These are phyloP conservation scores for Cymbopogon citratus DNA, from an alignment of 176 grass and related monocot species.

Conservation along the genomic window DNA sequence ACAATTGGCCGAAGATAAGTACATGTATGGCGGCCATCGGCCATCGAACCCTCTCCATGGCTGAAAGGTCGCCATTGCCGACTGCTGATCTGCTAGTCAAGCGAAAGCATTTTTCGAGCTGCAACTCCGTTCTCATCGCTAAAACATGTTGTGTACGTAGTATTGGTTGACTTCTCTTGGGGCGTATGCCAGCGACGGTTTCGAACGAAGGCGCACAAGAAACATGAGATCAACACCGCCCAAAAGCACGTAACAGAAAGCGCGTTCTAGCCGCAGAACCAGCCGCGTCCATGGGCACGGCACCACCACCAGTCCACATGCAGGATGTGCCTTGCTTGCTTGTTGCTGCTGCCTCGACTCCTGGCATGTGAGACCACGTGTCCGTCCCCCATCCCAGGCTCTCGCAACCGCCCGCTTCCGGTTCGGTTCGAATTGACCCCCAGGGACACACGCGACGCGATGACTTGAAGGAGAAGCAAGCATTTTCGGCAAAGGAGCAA, in stretches of 20 bases:
- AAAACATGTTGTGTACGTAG: neutral
- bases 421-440: neutral
- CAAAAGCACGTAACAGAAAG: slow-evolving; percentile 3
- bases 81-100: neutral
- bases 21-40: too few relatives aligned
- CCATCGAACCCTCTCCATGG: neutral
- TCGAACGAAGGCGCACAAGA: neutral
- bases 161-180: neutral
- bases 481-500: neutral
- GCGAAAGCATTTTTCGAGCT: neutral
- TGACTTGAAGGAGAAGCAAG: neutral
- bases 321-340: neutral
- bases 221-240: neutral
- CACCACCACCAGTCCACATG: neutral
- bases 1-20: neutral
- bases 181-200: neutral
- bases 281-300: neutral
- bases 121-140: neutral
- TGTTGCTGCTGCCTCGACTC: too few relatives aligned
- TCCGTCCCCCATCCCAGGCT: neutral
- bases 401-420: neutral
- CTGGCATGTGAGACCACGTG: neutral
- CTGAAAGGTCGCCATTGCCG: slow-evolving; percentile 26
- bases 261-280: neutral
- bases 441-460: too few relatives aligned